These are phyloP conservation scores for Starmerella etchellsii DNA, from an alignment of 805 yeast species.

Conservation along the genomic window DNA sequence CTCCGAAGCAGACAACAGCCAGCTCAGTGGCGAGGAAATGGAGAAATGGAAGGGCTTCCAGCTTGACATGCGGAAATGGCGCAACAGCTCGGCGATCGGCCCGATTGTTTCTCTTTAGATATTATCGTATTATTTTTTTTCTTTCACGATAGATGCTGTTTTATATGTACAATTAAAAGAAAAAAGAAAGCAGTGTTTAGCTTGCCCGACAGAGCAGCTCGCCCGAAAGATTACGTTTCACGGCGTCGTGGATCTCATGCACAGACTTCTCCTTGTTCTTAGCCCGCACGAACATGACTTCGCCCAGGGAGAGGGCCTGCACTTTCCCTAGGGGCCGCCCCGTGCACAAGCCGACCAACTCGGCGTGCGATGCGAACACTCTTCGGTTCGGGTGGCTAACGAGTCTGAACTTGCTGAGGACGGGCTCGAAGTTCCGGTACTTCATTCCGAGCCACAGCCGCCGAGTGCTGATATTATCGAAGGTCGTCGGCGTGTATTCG, in stretches of 20 bases:
- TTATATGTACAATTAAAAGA: not conserved
- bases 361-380: slow-evolving; percentile 48
- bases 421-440: slow-evolving; percentile 69
- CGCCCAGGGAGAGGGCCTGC: slow-evolving; percentile 79
- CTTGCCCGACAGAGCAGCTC: slow-evolving; percentile 62
- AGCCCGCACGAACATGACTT: slow-evolving; percentile 57
- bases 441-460: slow-evolving; percentile 87
- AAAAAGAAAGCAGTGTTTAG: slow-evolving; percentile 1
- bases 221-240: slow-evolving; percentile 56
- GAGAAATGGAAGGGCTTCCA: slow-evolving; percentile 75
- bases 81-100: slow-evolving; percentile 48
- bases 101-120: slow-evolving; percentile 36
- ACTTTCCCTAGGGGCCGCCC: slow-evolving; percentile 67
- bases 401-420: slow-evolving; percentile 54
- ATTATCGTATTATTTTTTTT: not conserved
- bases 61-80: slow-evolving; percentile 77
- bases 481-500: slow-evolving; percentile 49
- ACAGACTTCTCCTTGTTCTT: slow-evolving; percentile 36
- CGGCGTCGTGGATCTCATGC: slow-evolving; percentile 76
- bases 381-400: slow-evolving; percentile 78
- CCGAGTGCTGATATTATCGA: slow-evolving; percentile 73
- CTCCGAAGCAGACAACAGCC: slow-evolving; percentile 41
- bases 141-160: not conserved
- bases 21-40: slow-evolving; percentile 35
- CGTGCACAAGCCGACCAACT: slow-evolving; percentile 57